Evolutionary conservation across 345 rosid species (phyloP).

Genomic region (Physaria fendleri): DNA sequence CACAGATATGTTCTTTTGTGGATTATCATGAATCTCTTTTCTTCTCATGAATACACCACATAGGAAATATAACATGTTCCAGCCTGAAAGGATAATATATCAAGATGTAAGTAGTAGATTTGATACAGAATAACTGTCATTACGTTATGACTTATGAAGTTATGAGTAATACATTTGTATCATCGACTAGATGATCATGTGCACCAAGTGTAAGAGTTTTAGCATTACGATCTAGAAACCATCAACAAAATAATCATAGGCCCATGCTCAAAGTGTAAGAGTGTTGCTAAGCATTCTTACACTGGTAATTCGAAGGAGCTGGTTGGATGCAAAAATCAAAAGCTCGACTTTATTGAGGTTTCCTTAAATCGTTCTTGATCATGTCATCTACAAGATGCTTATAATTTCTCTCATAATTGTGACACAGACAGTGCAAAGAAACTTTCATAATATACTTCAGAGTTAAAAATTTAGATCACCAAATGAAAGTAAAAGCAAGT

Average conservation of each 20-base stretch:
- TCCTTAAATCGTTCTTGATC: constrained; percentile 79
- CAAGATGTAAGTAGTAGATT: constrained; percentile 15
- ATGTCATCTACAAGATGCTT: constrained; percentile 66
- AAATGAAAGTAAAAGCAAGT: too few species aligned
- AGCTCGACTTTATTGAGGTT: constrained; percentile 66
- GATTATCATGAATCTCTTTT: constrained; percentile 33
- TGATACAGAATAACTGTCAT: background rate
- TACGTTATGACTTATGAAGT: background rate
- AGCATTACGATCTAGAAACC: background rate
- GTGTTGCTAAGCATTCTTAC: constrained; percentile 45
- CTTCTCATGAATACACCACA: constrained; percentile 93
- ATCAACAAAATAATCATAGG: background rate
- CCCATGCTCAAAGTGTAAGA: background rate
- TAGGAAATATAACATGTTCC: constrained; percentile 82
- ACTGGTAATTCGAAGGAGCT: constrained; percentile 78
- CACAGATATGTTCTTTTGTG: constrained; percentile 32
- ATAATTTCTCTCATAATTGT: constrained; percentile 77
- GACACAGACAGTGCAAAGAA: too few species aligned
- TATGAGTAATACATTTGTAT: background rate
- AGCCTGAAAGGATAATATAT: constrained; percentile 43
- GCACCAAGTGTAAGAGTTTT: background rate
- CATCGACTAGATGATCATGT: background rate
- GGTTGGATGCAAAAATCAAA: constrained; percentile 78
- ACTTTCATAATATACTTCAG: too few species aligned
- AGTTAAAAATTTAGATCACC: background rate